A percentile compares a stretch with the other conserved stretches of the same genome.
phyloP scores from a whole-genome alignment of 2,329 filamentous ascomycete species.

The Colletotrichum cordylinicola region DNA sequence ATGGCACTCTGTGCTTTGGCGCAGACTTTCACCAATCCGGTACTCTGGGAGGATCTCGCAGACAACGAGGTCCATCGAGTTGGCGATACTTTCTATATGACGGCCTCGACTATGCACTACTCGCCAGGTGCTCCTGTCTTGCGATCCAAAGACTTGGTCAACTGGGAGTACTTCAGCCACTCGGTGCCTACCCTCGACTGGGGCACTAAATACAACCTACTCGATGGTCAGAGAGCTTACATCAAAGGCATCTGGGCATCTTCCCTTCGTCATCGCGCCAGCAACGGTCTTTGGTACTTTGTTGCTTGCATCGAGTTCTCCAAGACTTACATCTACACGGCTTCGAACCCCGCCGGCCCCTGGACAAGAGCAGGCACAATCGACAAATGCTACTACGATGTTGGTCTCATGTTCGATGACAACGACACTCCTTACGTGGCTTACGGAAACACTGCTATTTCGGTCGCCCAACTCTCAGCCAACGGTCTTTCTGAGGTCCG shows the following conservation, averaged over 20 bases:
- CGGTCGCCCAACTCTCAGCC: neutral
- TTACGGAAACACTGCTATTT: slow-evolving; percentile 38
- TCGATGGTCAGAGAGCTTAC: slow-evolving; percentile 47
- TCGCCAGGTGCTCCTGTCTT: slow-evolving; percentile 56
- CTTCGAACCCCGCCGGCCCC: neutral
- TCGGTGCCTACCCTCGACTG: slow-evolving; percentile 43
- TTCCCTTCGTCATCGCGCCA: slow-evolving; percentile 36
- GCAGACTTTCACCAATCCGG: slow-evolving; percentile 45
- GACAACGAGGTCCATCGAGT: slow-evolving; percentile 54
- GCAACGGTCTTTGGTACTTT: slow-evolving; percentile 22
- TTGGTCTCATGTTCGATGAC: slow-evolving; percentile 40
- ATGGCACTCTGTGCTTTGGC: neutral
- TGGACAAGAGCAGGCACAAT: slow-evolving; percentile 5
- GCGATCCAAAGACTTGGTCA: slow-evolving; percentile 53
- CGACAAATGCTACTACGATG: slow-evolving; percentile 21
- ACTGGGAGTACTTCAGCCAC: slow-evolving; percentile 43
- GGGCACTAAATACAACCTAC: slow-evolving; percentile 49
- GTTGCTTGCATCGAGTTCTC: slow-evolving; percentile 19
- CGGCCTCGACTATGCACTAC: slow-evolving; percentile 54
- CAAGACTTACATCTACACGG: slow-evolving; percentile 22
- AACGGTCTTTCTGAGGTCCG: neutral
- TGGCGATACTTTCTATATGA: slow-evolving; percentile 45
- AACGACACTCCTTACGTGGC: slow-evolving; percentile 45
- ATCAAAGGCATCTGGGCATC: slow-evolving; percentile 60
- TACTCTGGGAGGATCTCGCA: slow-evolving; percentile 56